Conservation (phyloP, 306 rosid species). For the Benincasa hispida region DNA sequence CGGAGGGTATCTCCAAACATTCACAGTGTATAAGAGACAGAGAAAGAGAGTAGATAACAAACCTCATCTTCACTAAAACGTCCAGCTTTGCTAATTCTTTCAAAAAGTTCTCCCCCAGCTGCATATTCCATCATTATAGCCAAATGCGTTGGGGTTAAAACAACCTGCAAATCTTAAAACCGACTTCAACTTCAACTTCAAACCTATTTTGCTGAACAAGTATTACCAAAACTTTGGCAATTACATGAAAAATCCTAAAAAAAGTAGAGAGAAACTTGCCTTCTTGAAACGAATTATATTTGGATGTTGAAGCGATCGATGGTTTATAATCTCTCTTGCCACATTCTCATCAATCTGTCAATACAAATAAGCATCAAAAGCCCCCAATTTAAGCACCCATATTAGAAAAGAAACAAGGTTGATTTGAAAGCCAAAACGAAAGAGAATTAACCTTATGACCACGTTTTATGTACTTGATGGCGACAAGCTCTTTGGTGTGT, state of each 20-base stretch:
- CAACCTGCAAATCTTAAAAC: not conserved
- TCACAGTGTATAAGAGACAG: not conserved
- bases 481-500: not conserved
- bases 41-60: not conserved
- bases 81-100: not conserved
- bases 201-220: not conserved
- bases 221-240: not conserved
- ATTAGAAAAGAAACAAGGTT: too few species aligned
- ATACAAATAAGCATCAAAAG: not conserved
- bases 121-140: not conserved
- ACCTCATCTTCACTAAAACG: not conserved
- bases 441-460: not conserved
- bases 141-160: not conserved
- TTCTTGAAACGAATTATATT: not conserved
- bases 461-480: not conserved
- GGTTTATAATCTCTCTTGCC: not conserved
- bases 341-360: not conserved
- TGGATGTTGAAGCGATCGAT: not conserved
- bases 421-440: too few species aligned
- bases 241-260: not conserved
- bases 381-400: too few species aligned
- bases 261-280: not conserved
- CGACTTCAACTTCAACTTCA: not conserved
- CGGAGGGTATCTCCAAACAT: too few species aligned
- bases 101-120: not conserved